Evolutionary conservation across 805 yeast species (phyloP), one percentile per base, ranked within the genome.

Genomic region (Saccharomycopsis malanga): DNA sequence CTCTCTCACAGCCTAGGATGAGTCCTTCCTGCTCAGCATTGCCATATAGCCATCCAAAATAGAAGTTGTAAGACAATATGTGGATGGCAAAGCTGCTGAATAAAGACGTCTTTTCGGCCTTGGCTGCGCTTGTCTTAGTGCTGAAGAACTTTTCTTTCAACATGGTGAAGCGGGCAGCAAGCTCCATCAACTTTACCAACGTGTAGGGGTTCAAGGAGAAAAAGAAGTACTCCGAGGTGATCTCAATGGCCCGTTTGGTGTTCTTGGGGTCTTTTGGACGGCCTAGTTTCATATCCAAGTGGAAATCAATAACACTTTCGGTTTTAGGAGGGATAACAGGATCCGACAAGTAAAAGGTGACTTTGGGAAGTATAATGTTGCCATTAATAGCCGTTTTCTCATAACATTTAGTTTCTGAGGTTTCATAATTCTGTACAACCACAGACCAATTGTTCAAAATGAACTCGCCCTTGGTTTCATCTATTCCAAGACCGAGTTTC

Each of bases 21-120:
- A 87, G 58, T 9, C 44, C 51, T 20, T 70, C 71, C 1, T 58
- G 51, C 1, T 61, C 58, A 4, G 61, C 61, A 4, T 57, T 57
- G n/a, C 74, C 79, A 58, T 83, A 83, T 3, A 83, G 59, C 88
- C 95, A 87, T 0, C 96, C 95, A 29, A 83, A 50, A 52, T 94
- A 83, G 50, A 84, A 69, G 53, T 82, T 76, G 54, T 79, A 74
- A 0, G 87, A 75, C 4, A 79, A 59, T 21, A 83, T 68, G 41
- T 77, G 83, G 25, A 83, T 64, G 0, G 86, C 69, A 40, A 70
- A 72, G 52, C 71, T 67, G n/a, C 62, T 61, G 41, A 52, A 38
- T 14, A 56, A 30, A 39, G 18, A 14, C 7, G 24, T 25, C 24
- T 6, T 20, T 27, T 27, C 30, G 30, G 30, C 30, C 7, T 7